phyloP scores from a whole-genome alignment of 345 rosid genomes.

The Punica granatum region DNA sequence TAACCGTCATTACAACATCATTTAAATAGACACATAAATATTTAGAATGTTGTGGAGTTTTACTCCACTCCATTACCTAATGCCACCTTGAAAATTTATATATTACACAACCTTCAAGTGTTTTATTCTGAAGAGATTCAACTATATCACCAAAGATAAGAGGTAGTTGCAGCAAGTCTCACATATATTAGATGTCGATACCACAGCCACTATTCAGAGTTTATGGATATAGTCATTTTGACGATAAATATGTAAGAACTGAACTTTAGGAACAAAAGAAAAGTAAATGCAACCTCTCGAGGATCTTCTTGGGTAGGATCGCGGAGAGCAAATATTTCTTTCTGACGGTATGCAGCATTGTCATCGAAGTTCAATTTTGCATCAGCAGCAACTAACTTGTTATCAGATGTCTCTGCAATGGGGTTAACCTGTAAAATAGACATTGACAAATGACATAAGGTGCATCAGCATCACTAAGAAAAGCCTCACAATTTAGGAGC shows the following conservation, averaged over 20 bases:
- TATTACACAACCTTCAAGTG: not conserved
- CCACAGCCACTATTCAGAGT: not conserved
- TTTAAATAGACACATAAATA: too few species aligned
- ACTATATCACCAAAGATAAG: not conserved
- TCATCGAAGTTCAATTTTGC: slow-evolving; percentile 99
- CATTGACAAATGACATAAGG: slow-evolving; percentile 8
- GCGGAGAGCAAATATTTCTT: slow-evolving; percentile 67
- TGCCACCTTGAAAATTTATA: not conserved
- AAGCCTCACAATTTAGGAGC: not conserved
- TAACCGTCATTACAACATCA: too few species aligned
- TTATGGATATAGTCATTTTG: not conserved
- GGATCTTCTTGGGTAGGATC: slow-evolving; percentile 99
- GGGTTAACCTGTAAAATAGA: slow-evolving; percentile 74
- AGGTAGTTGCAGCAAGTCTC: not conserved
- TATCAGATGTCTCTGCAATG: slow-evolving; percentile 83
- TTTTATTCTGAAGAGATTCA: not conserved
- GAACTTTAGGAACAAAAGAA: not conserved
- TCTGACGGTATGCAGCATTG: slow-evolving; percentile 92
- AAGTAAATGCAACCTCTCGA: slow-evolving; percentile 62
- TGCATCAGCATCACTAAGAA: not conserved
- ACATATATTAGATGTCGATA: not conserved
- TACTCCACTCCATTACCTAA: too few species aligned
- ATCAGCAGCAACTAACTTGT: slow-evolving; percentile 94
- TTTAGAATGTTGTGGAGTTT: too few species aligned
- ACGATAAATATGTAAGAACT: not conserved